Evolutionary conservation across 2,329 filamentous ascomycete species (phyloP).

Genomic region (Fusarium floridanum): DNA sequence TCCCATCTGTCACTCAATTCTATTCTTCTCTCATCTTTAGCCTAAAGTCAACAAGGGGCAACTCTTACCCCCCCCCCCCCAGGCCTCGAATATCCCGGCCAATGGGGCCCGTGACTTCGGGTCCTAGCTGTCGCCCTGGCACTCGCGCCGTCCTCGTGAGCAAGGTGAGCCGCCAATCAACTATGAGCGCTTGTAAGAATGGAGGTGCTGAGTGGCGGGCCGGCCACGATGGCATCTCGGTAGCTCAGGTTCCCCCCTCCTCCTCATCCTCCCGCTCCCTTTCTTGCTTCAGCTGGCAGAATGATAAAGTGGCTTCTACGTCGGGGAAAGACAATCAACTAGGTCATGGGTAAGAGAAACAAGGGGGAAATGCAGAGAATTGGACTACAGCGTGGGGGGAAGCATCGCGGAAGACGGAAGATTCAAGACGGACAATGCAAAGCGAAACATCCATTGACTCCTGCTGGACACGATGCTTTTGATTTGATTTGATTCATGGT

Average conservation of each 20-base stretch:
- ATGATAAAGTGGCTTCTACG: neutral
- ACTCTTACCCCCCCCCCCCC: neutral
- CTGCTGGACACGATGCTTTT: neutral
- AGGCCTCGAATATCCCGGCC: conserved; percentile 29
- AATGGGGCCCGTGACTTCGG: conserved; percentile 30
- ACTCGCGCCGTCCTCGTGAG: conserved; percentile 33
- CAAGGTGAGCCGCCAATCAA: conserved; percentile 37
- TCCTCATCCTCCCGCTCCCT: neutral
- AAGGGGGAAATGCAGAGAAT: neutral
- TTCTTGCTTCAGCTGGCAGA: neutral
- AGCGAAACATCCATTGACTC: neutral
- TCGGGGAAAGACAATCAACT: neutral
- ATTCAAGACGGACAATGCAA: neutral
- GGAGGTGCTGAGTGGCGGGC: conserved; percentile 5
- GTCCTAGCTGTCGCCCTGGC: conserved; percentile 6
- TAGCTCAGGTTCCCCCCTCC: neutral
- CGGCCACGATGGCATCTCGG: conserved; percentile 10
- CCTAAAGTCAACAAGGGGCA: conserved; percentile 30
- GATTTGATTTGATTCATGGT: neutral
- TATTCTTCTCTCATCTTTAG: conserved; percentile 30
- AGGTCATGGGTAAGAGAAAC: neutral
- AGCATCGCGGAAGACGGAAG: neutral
- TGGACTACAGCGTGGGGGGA: neutral
- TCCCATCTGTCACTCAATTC: conserved; percentile 10
- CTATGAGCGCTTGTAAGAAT: conserved; percentile 43